Evolutionary conservation across 2,329 filamentous ascomycete genomes (phyloP).

Genomic region (Penicillium frequentans): DNA sequence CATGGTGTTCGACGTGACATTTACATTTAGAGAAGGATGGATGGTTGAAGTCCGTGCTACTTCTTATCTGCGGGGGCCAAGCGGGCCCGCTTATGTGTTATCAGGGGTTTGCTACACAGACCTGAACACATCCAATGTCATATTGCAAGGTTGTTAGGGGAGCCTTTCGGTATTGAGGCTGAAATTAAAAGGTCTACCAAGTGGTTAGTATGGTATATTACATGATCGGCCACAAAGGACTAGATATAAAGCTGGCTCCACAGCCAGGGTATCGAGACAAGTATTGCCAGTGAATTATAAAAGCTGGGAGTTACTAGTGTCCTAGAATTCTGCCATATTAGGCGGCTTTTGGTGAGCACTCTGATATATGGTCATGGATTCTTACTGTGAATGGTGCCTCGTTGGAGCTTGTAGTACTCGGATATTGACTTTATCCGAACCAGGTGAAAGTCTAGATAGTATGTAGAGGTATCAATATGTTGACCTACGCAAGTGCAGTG

Average conservation of each 20-base stretch:
- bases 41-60: not conserved
- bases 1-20: slow-evolving; percentile 13
- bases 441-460: no score
- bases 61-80: slow-evolving; percentile 5
- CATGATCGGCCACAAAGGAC: not conserved
- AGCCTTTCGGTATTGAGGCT: not conserved
- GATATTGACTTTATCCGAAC: no score
- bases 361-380: not conserved
- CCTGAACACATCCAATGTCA: not conserved
- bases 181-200: not conserved
- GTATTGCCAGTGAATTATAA: not conserved
- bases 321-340: not conserved
- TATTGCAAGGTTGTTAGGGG: not conserved
- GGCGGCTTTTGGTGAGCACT: no score
- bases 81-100: slow-evolving; percentile 5
- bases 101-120: not conserved
- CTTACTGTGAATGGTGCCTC: not conserved
- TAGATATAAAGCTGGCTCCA: not conserved
- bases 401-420: not conserved
- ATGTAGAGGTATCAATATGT: not conserved
- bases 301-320: not conserved
- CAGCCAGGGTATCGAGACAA: not conserved
- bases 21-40: not conserved
- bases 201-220: not conserved
- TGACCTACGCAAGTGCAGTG: not conserved